Evolutionary conservation across 768 basidiomycete genomes (phyloP).

Genomic region (Tulasnella sp.): DNA sequence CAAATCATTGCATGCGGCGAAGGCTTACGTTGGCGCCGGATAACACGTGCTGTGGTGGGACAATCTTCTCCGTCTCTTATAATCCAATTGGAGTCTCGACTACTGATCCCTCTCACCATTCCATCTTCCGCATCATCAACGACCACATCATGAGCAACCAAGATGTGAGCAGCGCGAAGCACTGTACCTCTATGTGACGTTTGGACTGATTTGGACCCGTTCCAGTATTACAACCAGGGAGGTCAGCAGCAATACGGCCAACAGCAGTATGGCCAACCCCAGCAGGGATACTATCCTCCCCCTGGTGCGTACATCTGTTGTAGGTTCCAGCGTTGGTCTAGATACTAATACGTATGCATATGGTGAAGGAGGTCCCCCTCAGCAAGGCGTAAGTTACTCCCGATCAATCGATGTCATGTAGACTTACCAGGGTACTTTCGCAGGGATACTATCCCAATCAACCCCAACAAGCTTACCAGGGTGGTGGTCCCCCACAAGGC

Average conservation of each 20-base stretch:
- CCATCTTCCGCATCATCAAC: neutral
- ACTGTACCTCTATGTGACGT: neutral
- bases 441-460: constrained; percentile 16
- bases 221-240: constrained; percentile 11
- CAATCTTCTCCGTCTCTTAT: no score
- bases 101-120: neutral
- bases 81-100: no score
- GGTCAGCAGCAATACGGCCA: neutral
- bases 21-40: no score
- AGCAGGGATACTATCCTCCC: constrained; percentile 8
- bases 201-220: neutral
- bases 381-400: constrained; percentile 9
- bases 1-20: no score
- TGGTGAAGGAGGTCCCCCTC: constrained; percentile 3
- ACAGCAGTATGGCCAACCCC: neutral
- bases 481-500: neutral
- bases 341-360: neutral
- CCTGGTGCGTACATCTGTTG: neutral
- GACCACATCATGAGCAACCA: no score
- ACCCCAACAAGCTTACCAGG: constrained; percentile 14
- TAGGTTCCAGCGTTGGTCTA: no score
- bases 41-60: no score
- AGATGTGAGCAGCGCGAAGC: neutral
- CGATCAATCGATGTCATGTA: neutral
- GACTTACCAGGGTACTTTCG: neutral